phyloP scores from a whole-genome alignment of 345 rosid genomes.

The Reutealis trisperma region DNA sequence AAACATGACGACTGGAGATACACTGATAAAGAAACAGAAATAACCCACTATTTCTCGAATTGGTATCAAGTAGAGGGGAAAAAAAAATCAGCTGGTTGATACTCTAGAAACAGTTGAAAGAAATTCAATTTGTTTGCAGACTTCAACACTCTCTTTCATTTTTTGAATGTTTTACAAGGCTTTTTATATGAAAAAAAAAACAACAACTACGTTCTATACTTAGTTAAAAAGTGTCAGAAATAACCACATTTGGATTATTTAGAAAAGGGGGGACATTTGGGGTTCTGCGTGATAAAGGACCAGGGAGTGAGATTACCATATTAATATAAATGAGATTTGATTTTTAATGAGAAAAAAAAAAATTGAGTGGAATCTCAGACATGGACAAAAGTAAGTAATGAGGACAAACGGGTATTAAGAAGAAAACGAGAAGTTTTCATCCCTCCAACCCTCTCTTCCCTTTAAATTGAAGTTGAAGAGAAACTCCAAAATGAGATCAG shows the following conservation, averaged over 20 bases:
- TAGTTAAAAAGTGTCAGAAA: constrained; percentile 5
- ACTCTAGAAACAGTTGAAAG: constrained; percentile 12
- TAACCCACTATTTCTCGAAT: constrained; percentile 12
- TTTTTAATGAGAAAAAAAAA: not conserved
- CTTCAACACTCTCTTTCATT: not conserved
- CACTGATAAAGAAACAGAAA: constrained; percentile 8
- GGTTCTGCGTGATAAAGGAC: not conserved
- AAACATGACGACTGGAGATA: constrained; percentile 4
- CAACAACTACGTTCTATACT: constrained; percentile 6
- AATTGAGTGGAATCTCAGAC: constrained; percentile 1
- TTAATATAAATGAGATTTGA: constrained; percentile 10
- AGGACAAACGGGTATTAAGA: constrained; percentile 19
- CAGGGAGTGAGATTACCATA: constrained; percentile 6
- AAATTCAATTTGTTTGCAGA: constrained; percentile 18
- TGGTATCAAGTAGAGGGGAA: constrained; percentile 19
- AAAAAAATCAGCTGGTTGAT: constrained; percentile 12
- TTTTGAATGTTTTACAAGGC: not conserved
- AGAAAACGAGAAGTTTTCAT: constrained; percentile 9
- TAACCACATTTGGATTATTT: constrained; percentile 15
- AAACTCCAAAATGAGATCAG: constrained; percentile 5
- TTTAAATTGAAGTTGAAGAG: constrained; percentile 8
- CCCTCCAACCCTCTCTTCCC: not conserved
- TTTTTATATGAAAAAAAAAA: not conserved
- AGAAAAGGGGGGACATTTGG: constrained; percentile 2
- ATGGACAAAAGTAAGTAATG: constrained; percentile 9